phyloP scores from a whole-genome alignment of 805 yeast genomes.

The Isabelozyma rhagii region DNA sequence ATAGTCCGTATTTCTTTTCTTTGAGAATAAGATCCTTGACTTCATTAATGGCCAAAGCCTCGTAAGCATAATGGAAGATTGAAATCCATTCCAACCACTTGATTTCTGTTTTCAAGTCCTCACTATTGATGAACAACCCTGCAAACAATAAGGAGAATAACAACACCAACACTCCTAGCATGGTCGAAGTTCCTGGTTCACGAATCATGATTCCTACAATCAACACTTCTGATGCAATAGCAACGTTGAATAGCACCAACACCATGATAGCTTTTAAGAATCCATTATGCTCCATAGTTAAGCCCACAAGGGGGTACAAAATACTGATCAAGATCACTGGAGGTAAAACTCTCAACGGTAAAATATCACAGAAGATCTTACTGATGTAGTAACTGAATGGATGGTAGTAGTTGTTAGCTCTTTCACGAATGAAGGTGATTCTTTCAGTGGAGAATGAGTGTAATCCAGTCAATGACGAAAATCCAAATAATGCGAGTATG shows the following conservation, averaged over 20 bases:
- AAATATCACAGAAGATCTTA: conserved; percentile 83
- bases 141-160: conserved; percentile 88
- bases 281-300: conserved; percentile 73
- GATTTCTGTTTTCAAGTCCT: conserved; percentile 48
- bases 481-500: conserved; percentile 86
- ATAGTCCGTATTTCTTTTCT: conserved; percentile 88
- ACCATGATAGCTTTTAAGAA: conserved; percentile 68
- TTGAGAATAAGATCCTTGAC: conserved; percentile 79
- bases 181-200: conserved; percentile 90
- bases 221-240: conserved; percentile 79
- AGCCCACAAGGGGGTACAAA: conserved; percentile 86
- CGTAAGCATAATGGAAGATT: conserved; percentile 94
- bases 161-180: conserved; percentile 79
- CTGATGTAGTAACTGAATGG: conserved; percentile 83
- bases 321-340: conserved; percentile 79
- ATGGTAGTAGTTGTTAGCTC: conserved; percentile 91
- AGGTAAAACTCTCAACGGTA: conserved; percentile 92
- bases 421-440: conserved; percentile 83
- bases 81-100: conserved; percentile 80
- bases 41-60: conserved; percentile 87
- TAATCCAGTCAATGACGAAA: conserved; percentile 86
- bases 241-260: conserved; percentile 78
- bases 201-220: conserved; percentile 83
- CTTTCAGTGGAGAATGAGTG: conserved; percentile 88
- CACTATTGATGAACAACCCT: conserved; percentile 88